These are phyloP conservation scores for Nemophila menziesii DNA, from an alignment of 257 asterid genomes.

Conservation along the genomic window DNA sequence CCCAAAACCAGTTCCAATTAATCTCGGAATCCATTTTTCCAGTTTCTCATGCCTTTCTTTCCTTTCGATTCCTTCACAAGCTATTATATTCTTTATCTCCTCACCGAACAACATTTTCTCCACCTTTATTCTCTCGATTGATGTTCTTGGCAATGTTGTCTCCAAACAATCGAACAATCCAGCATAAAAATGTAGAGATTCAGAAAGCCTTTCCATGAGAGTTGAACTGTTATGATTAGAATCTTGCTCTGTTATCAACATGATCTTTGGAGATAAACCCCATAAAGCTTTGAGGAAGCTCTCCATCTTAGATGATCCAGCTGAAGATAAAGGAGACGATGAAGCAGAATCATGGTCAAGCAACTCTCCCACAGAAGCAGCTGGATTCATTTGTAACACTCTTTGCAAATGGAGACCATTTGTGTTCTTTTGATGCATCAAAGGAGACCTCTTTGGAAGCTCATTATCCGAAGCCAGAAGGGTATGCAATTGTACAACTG, in stretches of 20 bases:
- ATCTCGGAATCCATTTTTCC: conserved; percentile 70
- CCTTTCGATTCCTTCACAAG: conserved; percentile 79
- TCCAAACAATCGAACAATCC: conserved; percentile 87
- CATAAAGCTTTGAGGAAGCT: conserved; percentile 51
- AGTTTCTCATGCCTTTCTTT: conserved; percentile 83
- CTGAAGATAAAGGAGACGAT: conserved; percentile 46
- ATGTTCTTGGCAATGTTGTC: conserved; percentile 57
- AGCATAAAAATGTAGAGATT: conserved; percentile 63
- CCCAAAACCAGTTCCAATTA: conserved; percentile 49
- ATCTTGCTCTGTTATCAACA: conserved; percentile 90
- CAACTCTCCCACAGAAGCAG: conserved; percentile 55
- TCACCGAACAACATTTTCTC: conserved; percentile 79
- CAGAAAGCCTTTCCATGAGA: conserved; percentile 84
- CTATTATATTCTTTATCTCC: conserved; percentile 78
- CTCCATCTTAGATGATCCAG: conserved; percentile 27
- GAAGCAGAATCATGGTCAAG: conserved; percentile 61
- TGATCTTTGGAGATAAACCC: conserved; percentile 71
- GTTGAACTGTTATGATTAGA: conserved; percentile 61
- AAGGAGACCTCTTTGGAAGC: conserved; percentile 22
- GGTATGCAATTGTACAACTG: conserved; percentile 59
- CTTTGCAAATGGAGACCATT: conserved; percentile 34
- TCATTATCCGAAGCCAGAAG: conserved; percentile 47
- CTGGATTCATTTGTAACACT: conserved; percentile 28
- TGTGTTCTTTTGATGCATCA: conserved; percentile 25
- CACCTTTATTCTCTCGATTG: conserved; percentile 64